Conservation (phyloP, 2,329 filamentous ascomycete genomes). For the Trichophyton schoenleinii region DNA sequence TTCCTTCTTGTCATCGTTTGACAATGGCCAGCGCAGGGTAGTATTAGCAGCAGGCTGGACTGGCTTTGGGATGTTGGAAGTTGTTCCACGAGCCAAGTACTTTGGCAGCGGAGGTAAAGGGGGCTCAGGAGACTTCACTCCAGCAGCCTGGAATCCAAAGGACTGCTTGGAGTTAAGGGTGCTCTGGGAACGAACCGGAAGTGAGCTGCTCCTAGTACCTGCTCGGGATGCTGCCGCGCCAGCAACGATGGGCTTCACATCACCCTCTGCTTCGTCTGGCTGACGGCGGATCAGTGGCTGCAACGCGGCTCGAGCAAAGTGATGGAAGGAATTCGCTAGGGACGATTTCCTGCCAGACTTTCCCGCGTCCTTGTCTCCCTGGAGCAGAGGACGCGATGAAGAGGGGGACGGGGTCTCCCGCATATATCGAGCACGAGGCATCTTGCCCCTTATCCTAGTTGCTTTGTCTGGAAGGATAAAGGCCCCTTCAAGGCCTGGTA, state of each 20-base stretch:
- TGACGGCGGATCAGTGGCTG: conserved; percentile 10
- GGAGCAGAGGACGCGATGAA: neutral
- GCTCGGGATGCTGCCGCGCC: neutral
- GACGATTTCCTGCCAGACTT: conserved; percentile 12
- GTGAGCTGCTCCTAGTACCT: neutral
- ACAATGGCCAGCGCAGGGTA: neutral
- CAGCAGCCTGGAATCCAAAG: neutral
- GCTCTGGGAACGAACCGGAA: neutral
- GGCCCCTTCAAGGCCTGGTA: neutral
- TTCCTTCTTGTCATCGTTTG: neutral
- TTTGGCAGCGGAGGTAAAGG: neutral
- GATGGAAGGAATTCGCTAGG: conserved; percentile 14
- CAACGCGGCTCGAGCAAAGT: conserved; percentile 14
- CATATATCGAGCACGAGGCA: neutral
- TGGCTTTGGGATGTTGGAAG: conserved; percentile 6
- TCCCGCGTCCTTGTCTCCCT: conserved; percentile 3
- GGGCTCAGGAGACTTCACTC: neutral
- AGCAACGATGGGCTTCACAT: neutral
- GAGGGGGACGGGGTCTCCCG: neutral
- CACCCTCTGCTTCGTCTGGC: conserved; percentile 1
- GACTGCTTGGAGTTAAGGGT: neutral
- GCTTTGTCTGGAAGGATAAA: neutral
- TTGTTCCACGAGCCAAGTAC: neutral
- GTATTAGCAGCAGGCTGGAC: neutral
- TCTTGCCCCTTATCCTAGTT: neutral